Evolutionary conservation across 305 asterid genomes (phyloP), one percentile per base, ranked within the genome.

Genomic region (Fraxinus nigra): DNA sequence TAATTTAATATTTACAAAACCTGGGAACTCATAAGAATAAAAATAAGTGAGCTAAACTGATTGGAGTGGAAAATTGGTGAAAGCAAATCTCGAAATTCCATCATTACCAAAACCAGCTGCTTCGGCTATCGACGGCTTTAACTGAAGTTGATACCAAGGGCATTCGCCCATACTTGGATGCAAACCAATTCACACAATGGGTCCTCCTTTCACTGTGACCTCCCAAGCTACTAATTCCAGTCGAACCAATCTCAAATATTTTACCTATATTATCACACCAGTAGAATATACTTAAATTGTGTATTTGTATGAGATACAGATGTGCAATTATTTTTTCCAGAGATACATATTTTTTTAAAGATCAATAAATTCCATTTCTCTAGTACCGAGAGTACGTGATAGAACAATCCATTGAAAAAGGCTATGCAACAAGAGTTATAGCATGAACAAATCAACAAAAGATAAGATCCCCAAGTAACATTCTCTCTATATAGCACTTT

Each of bases 191-290:
- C 11, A 95, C 90, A 70, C 96, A 95, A 38, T 89, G 81, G 4
- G 91, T 84, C 87, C 98, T 91, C 82, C 81, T 91, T 22, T 87
- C 90, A 8, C 9, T 92, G 89, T 95, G 98, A 34, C 98, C 96
- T 85, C 98, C 98, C 87, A 93, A 83, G 90, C 94, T 95, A 82
- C 97, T 93, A 48, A 93, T 93, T 72, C 98, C 96, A 9, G 92
- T 89, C 0, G 95, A 90, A 51, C 98, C 98, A 79, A 93, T 92
- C 89, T 94, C 97, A 80, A 74, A 91, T 80, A 93, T 91, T 79
- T 79, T 87, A 72, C 97, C 97, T 94, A 78, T 78, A 90, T 78
- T 67, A 81, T 59, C 79, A 81, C 76, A 51, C 28, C 70, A 81
- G 38, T 72, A 26, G 54, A 74, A 33, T 7, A 48, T n/a, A 63